These are phyloP conservation scores for Arctium lappa DNA, from an alignment of 129 eudicot species.

Conservation along the genomic window DNA sequence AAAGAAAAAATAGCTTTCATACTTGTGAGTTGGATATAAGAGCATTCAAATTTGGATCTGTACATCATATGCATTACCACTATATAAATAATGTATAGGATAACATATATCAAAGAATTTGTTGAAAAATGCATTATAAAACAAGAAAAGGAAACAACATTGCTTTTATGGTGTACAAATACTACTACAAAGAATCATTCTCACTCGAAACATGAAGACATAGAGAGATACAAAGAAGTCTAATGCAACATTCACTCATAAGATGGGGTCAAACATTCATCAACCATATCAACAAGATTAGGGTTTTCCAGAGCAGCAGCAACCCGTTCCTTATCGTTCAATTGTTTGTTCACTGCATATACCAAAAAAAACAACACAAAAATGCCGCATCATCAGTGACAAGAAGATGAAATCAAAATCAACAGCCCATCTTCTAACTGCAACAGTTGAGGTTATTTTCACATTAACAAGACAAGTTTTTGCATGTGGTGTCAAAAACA, in stretches of 20 bases:
- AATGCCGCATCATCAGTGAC: background rate
- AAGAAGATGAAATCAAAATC: background rate
- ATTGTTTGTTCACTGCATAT: conserved; percentile 79
- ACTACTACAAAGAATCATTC: background rate
- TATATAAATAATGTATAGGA: background rate
- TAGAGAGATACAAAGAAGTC: background rate
- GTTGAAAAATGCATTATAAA: background rate
- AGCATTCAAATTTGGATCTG: background rate
- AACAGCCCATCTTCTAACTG: background rate
- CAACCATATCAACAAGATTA: conserved; percentile 72
- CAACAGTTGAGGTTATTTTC: background rate
- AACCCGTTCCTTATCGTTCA: conserved; percentile 91
- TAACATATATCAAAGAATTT: background rate
- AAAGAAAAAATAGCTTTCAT: no score
- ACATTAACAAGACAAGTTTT: background rate
- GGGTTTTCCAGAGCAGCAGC: conserved; percentile 95
- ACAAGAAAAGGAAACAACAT: background rate
- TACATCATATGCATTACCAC: background rate
- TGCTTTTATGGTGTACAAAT: background rate
- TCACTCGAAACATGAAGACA: background rate
- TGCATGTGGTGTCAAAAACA: background rate
- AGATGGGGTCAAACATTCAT: conserved; percentile 79
- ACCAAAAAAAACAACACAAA: background rate
- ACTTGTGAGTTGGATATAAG: background rate
- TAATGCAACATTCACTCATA: conserved; percentile 41